Evolutionary conservation across 768 basidiomycete genomes (phyloP), one percentile per base, ranked within the genome.

Genomic region (Austroboletus eburneus): DNA sequence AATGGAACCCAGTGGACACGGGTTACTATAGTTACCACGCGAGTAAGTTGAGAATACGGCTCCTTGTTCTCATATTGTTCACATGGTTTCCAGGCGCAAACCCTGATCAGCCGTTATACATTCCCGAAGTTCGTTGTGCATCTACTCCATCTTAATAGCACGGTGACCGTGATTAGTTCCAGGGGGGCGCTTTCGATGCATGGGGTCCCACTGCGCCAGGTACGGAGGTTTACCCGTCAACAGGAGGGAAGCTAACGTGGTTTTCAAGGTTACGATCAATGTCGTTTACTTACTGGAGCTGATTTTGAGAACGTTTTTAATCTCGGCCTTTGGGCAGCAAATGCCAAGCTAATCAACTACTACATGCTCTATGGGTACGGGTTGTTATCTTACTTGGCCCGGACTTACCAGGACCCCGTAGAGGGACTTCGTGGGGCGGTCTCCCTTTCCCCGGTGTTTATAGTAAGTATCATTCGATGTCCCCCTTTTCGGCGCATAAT

Each of bases 391-490:
- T 20, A 9, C n/a, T 33, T 30, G 36, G 33, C 3, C 16, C 0
- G 21, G 9, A 18, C 50, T 56, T 20, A 57, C 9, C 13, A 20
- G 17, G 17, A 32, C 18, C 20, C 54, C 40, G 41, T 48, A 89
- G 89, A 8, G 89, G 90, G 20, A 91, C 90, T 1, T 89, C 85
- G 12, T 92, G 88, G 87, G 90, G 87, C 33, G 85, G 75, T 9
- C 70, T 91, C 35, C 85, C 90, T 2, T 87, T 81, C 69, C 88
- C 79, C 13, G 85, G 82, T 9, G 89, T 87, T 14, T 81, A 83
- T 59, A 81, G 73, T 61, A 58, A 63, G 66, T 59, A 39, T 43
- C 21, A 35, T 17, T n/a, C 20, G 30, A 12, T 40, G 6, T 10
- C 40, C 13, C 18, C 21, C 6, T 46, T 42, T 20, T 29, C 9